Conservation (phyloP, 352 stramenopile species). For the Globisporangium mamillatum region DNA sequence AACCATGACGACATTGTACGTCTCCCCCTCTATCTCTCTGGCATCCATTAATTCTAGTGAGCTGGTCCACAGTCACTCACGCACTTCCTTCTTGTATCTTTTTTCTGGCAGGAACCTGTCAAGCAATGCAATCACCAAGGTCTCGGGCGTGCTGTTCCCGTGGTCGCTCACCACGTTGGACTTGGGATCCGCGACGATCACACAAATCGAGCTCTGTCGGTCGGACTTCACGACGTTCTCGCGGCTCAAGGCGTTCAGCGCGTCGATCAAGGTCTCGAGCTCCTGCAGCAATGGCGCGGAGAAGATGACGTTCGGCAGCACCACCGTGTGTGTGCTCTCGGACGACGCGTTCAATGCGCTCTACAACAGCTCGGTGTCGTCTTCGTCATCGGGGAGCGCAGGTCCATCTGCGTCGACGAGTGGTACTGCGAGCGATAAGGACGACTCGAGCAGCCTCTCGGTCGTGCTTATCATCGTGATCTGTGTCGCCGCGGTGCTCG, state of each 20-base stretch:
- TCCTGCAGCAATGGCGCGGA: conserved; percentile 48
- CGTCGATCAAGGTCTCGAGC: conserved; percentile 34
- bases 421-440: conserved; percentile 19
- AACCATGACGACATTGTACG: conserved; percentile 35
- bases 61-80: not conserved
- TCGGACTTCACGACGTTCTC: conserved; percentile 61
- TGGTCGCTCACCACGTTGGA: conserved; percentile 43
- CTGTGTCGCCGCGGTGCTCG: conserved; percentile 48
- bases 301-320: conserved; percentile 30
- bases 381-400: conserved; percentile 10
- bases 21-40: not conserved
- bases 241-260: conserved; percentile 39
- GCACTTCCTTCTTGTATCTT: not conserved
- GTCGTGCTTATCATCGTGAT: conserved; percentile 58
- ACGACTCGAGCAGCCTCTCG: conserved; percentile 31
- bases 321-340: conserved; percentile 59
- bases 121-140: conserved; percentile 51
- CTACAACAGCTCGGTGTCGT: conserved; percentile 28
- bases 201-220: conserved; percentile 63
- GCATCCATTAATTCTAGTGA: not conserved
- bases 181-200: conserved; percentile 48
- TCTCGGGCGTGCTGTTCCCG: conserved; percentile 58
- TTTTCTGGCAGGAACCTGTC: conserved; percentile 38
- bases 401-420: conserved; percentile 24
- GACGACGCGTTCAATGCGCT: conserved; percentile 52